Conservation (phyloP, 306 rosid species). For the Prunus kanzakura region DNA sequence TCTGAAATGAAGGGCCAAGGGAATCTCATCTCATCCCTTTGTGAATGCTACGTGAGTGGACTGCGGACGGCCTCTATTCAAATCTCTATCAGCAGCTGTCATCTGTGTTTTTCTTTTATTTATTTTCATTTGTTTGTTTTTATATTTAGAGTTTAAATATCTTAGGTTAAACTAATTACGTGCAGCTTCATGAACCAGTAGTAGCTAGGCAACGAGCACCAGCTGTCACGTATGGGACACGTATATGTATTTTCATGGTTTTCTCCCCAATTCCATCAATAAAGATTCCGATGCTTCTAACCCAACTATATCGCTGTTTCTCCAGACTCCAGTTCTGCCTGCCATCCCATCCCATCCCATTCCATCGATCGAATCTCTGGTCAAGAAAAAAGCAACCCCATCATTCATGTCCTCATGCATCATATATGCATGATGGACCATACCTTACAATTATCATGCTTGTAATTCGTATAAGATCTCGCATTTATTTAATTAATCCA, state of each 20-base stretch:
- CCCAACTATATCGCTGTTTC: neutral
- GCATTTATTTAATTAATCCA: too few species aligned
- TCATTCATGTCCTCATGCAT: neutral
- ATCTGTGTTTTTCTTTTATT: neutral
- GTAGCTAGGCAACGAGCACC: conserved; percentile 10
- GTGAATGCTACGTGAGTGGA: conserved; percentile 47
- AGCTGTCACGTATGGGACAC: conserved; percentile 27
- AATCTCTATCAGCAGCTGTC: conserved; percentile 1
- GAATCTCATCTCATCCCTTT: conserved; percentile 29
- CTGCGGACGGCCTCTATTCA: conserved; percentile 17
- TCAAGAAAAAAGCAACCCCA: neutral
- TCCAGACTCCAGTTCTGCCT: neutral
- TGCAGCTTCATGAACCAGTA: conserved; percentile 16
- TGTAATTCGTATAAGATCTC: too few species aligned
- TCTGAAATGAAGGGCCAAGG: neutral
- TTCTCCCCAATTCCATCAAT: conserved; percentile 8
- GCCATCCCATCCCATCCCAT: neutral
- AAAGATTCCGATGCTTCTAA: neutral
- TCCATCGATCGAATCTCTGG: neutral
- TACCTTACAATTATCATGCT: too few species aligned
- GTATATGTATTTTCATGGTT: conserved; percentile 7
- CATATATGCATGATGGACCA: too few species aligned
- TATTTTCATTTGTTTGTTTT: neutral
- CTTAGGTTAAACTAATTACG: conserved; percentile 7
- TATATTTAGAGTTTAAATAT: neutral